A percentile compares a stretch with the other conserved stretches of the same genome.
Conservation (phyloP, 768 basidiomycete genomes). For the Cystobasidium onofrii region DNA sequence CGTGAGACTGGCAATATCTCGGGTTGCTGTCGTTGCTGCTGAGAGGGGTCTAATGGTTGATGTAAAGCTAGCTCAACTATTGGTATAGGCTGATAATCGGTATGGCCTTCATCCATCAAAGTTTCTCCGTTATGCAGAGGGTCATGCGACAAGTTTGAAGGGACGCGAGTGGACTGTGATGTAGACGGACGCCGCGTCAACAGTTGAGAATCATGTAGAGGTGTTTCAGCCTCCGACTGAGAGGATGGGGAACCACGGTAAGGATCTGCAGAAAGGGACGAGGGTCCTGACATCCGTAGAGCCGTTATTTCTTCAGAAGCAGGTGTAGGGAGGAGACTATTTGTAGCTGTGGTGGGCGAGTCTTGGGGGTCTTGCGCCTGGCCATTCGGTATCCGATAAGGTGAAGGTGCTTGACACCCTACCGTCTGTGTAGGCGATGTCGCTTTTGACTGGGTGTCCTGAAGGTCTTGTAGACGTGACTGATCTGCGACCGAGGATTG, state of each 20-base stretch:
- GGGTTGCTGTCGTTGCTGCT: background rate
- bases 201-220: background rate
- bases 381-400: background rate
- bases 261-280: background rate
- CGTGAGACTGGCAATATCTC: background rate
- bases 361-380: background rate
- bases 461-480: background rate
- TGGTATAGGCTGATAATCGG: background rate
- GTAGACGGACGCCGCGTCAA: background rate
- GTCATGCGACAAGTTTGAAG: background rate
- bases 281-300: background rate
- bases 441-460: background rate
- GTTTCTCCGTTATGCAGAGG: background rate
- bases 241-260: background rate
- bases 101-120: background rate
- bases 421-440: background rate
- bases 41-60: background rate
- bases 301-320: background rate
- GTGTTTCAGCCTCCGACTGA: background rate
- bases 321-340: background rate
- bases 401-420: background rate
- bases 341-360: background rate
- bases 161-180: background rate
- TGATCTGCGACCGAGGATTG: background rate
- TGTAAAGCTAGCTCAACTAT: constrained; percentile 2